These are phyloP conservation scores for Teunomyces stri DNA, from an alignment of 805 yeast species.

Conservation along the genomic window DNA sequence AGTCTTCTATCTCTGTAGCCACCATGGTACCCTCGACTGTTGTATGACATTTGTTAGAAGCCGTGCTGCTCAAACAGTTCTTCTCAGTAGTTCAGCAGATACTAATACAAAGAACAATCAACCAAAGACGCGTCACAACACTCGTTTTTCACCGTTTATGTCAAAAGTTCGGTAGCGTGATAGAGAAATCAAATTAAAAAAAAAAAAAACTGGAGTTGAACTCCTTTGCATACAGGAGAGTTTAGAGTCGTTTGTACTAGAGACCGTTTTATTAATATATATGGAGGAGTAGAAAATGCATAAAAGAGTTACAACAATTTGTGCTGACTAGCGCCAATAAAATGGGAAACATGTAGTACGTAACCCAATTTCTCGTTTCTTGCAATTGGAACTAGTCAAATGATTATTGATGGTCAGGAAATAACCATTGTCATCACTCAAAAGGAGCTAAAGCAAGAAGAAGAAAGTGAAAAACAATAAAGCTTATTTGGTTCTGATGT, in stretches of 20 bases:
- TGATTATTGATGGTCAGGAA: not conserved
- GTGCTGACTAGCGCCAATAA: not conserved
- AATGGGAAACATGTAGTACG: not conserved
- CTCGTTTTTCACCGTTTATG: not conserved
- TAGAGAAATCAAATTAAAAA: not conserved
- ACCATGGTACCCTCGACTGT: conserved; percentile 2
- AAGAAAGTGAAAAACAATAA: not conserved
- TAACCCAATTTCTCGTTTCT: not conserved
- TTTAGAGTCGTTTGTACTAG: not conserved
- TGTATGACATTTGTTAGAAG: conserved; percentile 1
- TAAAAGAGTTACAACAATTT: not conserved
- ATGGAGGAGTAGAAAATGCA: not conserved
- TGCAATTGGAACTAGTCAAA: not conserved
- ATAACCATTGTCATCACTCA: no score
- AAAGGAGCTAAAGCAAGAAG: not conserved
- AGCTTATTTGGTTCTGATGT: conserved; percentile 70
- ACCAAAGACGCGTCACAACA: conserved; percentile 2
- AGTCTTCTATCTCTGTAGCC: conserved; percentile 2
- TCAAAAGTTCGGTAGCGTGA: not conserved
- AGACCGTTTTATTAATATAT: conserved; percentile 1
- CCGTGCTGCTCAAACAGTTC: not conserved
- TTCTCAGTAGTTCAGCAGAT: not conserved
- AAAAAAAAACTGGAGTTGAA: not conserved
- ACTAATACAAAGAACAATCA: not conserved
- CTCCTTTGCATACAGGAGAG: not conserved